Base-by-base conservation (phyloP, 768 basidiomycete genomes). In the Leccinum subtestaceum region DNA sequence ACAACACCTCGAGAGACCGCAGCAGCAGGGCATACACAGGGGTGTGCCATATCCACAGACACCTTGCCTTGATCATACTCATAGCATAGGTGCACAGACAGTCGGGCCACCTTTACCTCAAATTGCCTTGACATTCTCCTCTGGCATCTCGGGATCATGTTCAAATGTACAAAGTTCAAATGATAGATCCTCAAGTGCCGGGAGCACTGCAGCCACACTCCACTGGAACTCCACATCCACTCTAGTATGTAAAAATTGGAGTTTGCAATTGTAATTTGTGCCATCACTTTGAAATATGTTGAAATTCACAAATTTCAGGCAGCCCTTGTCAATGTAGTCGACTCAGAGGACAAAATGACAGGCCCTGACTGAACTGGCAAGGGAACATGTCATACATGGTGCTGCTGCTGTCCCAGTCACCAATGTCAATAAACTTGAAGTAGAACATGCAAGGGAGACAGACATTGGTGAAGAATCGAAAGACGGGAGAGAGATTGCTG, bases 11-110 rank as follows among this genome's bases (percentile, higher is more conserved):
- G 9, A 43, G 40, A n/a, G 40, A n/a, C 40, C 1, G 9, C n/a
- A 21, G 21, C 21, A 21, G 21, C 21, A 10, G 40, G 4, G n/a
- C 40, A 17, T 43, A 4, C 40, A n/a, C 2, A 2, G n/a, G 40
- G 4, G n/a, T 3, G 15, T 6, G 15, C 8, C 15, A 17, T 3
- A 40, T 9, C 7, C 17, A 17, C 17, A 10, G 38, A 43, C 4
- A 10, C 40, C 40, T n/a, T 43, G n/a, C n/a, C 40, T 43, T 10
- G 9, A n/a, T n/a, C n/a, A 10, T n/a, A 40, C 1, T n/a, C 3
- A 0, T 10, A 0, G 40, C n/a, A 43, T 5, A 10, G 0, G 9
- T 4, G n/a, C 10, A n/a, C n/a, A n/a, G 3, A 5, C n/a, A 43
- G 40, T n/a, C 2, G n/a, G 9, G 40, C 5, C 9, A 43, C 40